A percentile compares a stretch with the other conserved stretches of the same genome.
Conservation (phyloP, 768 basidiomycete species). For the Rhizopogon salebrosus region DNA sequence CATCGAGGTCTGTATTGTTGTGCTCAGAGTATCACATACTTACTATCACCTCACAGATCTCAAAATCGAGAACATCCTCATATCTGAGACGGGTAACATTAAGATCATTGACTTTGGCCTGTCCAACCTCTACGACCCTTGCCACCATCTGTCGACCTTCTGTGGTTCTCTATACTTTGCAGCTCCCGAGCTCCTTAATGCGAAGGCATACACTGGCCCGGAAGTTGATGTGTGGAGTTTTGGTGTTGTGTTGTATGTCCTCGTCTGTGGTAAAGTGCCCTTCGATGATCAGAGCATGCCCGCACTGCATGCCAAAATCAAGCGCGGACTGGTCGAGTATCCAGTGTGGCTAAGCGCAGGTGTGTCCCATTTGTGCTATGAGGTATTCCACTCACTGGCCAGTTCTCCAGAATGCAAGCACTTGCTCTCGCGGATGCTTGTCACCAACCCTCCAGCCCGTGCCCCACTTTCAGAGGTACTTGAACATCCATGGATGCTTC, state of each 20-base stretch:
- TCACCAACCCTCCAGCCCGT: constrained; percentile 83
- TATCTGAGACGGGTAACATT: constrained; percentile 97
- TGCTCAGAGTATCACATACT: constrained; percentile 9
- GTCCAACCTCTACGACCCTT: constrained; percentile 90
- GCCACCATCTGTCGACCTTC: constrained; percentile 82
- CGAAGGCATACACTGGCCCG: constrained; percentile 93
- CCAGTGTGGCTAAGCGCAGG: constrained; percentile 94
- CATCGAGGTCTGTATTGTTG: constrained; percentile 63
- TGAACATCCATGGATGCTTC: constrained; percentile 87
- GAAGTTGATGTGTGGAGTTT: constrained; percentile 99
- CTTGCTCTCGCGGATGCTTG: constrained; percentile 90
- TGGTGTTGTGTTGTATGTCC: constrained; percentile 94
- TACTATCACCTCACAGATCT: constrained; percentile 48
- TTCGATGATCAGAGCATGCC: constrained; percentile 99
- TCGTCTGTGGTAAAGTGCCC: constrained; percentile 98
- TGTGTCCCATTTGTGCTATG: constrained; percentile 32
- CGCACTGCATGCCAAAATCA: constrained; percentile 97
- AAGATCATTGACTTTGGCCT: constrained; percentile 99
- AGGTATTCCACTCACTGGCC: constrained; percentile 7
- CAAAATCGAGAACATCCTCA: constrained; percentile 99
- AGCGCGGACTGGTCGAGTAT: constrained; percentile 94
- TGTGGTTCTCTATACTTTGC: constrained; percentile 99
- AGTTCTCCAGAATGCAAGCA: constrained; percentile 82
- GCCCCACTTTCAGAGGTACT: constrained; percentile 84
- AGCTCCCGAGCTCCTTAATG: constrained; percentile 94